Base-by-base conservation (phyloP, 108 stramenopile species). In the Schizochytrium sp. region DNA sequence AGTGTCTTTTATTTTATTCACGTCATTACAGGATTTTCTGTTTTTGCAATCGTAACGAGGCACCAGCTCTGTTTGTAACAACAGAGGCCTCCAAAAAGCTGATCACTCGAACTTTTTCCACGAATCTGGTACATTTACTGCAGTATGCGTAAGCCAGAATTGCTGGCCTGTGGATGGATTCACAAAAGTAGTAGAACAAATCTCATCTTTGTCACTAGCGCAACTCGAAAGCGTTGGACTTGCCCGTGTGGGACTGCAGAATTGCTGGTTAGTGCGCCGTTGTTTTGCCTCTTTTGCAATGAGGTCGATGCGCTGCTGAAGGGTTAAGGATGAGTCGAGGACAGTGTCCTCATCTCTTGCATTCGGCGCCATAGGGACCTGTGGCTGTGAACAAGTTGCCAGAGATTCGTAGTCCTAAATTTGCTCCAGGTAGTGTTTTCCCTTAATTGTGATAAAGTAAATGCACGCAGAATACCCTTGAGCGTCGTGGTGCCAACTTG, bases 291-390 rank as follows among this genome's bases (percentile, higher is more conserved):
- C 64, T 15, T 69, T 38, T 44, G 64, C 64, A 38, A 69, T 69
- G 64, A 69, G 64, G 44, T 69, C 15, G 64, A 69, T 69, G 40
- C 64, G 64, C 64, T 69, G 64, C 28, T 69, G 64, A 38, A 69
- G 64, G 42, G 64, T 69, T 44, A 69, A 44, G 42, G 64, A 69
- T 44, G 7, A 38, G 64, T 69, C 64, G 40, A 69, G 40, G 42
- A 44, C 64, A 44, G 44, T 44, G 15, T 69, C 64, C 28, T 69
- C 64, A 7, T 69, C 64, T 44, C 64, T 69, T 13, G 64, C 64
- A 69, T 69, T 69, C 28, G 64, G 64, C 28, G 64, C 64, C 64
- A 69, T 69, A 10, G 64, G 64, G 64, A 38, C 8, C 8, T 5
- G 64, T 38, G 15, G 12, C 7, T 8, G 15, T 5, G 64, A 69